Percentiles rank a stretch among this genome's conserved stretches.
Conservation (phyloP, 352 stramenopile species). For the Aphanomyces invadans region DNA sequence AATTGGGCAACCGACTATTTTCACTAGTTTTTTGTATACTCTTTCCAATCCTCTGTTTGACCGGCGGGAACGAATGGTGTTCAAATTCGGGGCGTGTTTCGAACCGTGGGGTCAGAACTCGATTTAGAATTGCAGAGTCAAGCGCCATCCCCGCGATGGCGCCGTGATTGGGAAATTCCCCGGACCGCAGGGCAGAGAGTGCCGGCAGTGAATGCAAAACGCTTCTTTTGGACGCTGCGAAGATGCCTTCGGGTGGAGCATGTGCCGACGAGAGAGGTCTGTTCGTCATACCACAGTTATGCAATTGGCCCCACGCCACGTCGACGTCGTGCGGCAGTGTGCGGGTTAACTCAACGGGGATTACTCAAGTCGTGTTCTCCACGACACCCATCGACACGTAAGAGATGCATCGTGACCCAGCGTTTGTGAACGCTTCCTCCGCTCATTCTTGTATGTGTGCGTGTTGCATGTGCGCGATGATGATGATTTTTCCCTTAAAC, state of each 20-base stretch:
- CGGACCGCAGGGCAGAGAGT: constrained; percentile 85
- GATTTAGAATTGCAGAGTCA: constrained; percentile 91
- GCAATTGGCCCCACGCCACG: constrained; percentile 72
- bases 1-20: neutral
- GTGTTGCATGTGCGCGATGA: constrained; percentile 42
- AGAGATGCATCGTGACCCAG: constrained; percentile 29
- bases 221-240: constrained; percentile 33
- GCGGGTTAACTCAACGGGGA: constrained; percentile 87
- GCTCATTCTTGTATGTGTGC: neutral
- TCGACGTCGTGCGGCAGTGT: constrained; percentile 56
- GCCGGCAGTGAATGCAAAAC: constrained; percentile 72
- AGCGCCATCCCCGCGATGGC: constrained; percentile 43
- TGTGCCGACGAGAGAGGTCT: constrained; percentile 55
- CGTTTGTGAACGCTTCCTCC: constrained; percentile 38
- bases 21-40: neutral
- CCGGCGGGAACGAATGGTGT: neutral
- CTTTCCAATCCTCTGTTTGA: neutral
- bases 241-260: constrained; percentile 16
- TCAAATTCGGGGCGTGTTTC: neutral
- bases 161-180: constrained; percentile 85
- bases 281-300: constrained; percentile 90
- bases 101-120: constrained; percentile 51
- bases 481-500: constrained; percentile 77
- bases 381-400: constrained; percentile 51
- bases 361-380: constrained; percentile 90